Conservation (phyloP, 306 rosid species). For the Lathyrus oleraceus region DNA sequence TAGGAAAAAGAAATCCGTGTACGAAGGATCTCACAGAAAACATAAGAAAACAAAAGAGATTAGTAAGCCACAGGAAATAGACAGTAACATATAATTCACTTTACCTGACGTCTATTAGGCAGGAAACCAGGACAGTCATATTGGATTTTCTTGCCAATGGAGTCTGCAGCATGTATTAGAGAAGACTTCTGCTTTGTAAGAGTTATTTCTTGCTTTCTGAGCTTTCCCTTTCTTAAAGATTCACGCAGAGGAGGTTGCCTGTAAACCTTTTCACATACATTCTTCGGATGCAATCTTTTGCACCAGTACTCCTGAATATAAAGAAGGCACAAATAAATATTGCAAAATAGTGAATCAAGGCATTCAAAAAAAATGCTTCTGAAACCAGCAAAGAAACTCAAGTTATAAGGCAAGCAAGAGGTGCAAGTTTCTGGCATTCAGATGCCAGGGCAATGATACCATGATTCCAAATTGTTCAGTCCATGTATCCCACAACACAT, state of each 20-base stretch:
- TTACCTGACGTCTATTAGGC: conserved; percentile 88
- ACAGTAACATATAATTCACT: conserved; percentile 17
- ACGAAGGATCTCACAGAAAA: conserved; percentile 5
- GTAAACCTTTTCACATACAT: conserved; percentile 92
- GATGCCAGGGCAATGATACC: conserved; percentile 1
- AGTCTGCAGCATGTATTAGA: conserved; percentile 81
- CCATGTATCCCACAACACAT: conserved; percentile 26
- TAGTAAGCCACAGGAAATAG: conserved; percentile 7
- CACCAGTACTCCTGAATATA: conserved; percentile 91
- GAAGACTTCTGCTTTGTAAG: conserved; percentile 73
- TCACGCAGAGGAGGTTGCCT: conserved; percentile 92
- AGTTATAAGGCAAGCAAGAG: conserved; percentile 22
- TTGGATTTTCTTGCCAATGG: conserved; percentile 86
- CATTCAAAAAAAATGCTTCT: conserved; percentile 31
- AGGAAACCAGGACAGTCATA: conserved; percentile 94
- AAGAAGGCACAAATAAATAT: conserved; percentile 22
- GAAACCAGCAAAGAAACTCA: conserved; percentile 18
- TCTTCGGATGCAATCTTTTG: conserved; percentile 88
- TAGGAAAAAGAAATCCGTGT: not conserved
- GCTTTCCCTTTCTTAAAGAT: conserved; percentile 79
- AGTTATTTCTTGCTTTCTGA: conserved; percentile 70
- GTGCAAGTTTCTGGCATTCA: conserved; percentile 7
- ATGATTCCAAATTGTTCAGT: conserved; percentile 24
- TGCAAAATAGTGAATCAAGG: conserved; percentile 20
- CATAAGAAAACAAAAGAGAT: conserved; percentile 20